Evolutionary conservation across 2,329 filamentous ascomycete species (phyloP), one percentile per base, ranked within the genome.

Genomic region (Aspergillus candidus): DNA sequence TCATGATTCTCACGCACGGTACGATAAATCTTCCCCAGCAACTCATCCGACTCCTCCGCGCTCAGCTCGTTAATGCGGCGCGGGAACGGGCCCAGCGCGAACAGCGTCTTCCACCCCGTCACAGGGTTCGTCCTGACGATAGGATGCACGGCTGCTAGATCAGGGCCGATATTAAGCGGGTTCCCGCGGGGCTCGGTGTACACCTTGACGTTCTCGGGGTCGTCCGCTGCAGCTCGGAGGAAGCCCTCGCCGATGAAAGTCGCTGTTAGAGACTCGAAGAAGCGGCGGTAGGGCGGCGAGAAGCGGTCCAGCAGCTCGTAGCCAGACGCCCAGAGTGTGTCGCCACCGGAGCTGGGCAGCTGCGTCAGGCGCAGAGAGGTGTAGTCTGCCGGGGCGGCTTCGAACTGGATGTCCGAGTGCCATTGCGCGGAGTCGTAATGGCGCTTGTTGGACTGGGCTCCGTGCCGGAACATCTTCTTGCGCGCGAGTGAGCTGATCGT

Each of bases 301-400:
- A 86, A 70, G 22, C 79, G 74, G 55, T 86, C 81, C 54, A 83
- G 85, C 11, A 83, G 63, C 52, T 84, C 80, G 56, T 84, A 84
- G 0, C 79, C 80, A 1, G 78, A 82, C 0, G 81, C 82, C 80
- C 81, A 85, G 5, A 85, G 72, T 0, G 82, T 84, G 59, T 82
- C 77, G 33, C 78, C 73, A 6, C 79, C 79, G 0, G 74, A 79
- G 35, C 69, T 67, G 1, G 79, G 80, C 0, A 83, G 62, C 39
- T 77, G 65, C 3, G 72, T 74, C 1, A 83, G 63, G 27, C 79
- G 73, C n/a, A 85, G 66, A 1, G 77, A 70, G 0, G 80, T 73
- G 54, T 84, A 86, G 57, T 86, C 82, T 6, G 74, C 73, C 0
- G 83, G 82, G 3, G 78, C 67, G 0, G 75, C 75, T 64, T 86